Conservation (phyloP, 2,329 filamentous ascomycete genomes). For the Fusarium multiceps region DNA sequence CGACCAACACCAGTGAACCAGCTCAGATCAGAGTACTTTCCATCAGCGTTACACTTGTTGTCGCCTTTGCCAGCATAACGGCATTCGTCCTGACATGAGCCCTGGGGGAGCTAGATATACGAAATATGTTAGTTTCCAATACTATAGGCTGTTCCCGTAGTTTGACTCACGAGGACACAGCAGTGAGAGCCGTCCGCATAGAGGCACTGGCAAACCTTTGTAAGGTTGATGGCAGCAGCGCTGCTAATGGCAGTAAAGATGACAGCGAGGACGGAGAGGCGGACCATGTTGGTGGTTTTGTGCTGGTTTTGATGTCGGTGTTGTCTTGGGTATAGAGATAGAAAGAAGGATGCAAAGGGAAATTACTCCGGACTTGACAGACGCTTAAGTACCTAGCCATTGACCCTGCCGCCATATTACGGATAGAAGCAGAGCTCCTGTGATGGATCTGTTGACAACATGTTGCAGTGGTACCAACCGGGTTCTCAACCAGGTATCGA, state of each 20-base stretch:
- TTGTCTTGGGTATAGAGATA: background rate
- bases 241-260: background rate
- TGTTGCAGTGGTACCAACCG: background rate
- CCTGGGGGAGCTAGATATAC: background rate
- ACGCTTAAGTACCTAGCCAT: background rate
- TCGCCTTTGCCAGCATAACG: background rate
- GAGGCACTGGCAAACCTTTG: background rate
- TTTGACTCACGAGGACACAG: background rate
- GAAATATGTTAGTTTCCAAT: background rate
- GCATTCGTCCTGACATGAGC: background rate
- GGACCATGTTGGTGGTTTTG: background rate
- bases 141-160: background rate
- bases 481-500: background rate
- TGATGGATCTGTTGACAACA: background rate
- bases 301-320: background rate
- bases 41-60: background rate
- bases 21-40: background rate
- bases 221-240: background rate
- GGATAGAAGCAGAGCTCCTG: no score
- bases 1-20: background rate
- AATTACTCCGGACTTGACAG: background rate
- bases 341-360: background rate
- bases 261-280: background rate
- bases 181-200: background rate
- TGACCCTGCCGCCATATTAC: background rate